Base-by-base conservation (phyloP, 1,284 basidiomycete genomes). In the Malassezia restricta region DNA sequence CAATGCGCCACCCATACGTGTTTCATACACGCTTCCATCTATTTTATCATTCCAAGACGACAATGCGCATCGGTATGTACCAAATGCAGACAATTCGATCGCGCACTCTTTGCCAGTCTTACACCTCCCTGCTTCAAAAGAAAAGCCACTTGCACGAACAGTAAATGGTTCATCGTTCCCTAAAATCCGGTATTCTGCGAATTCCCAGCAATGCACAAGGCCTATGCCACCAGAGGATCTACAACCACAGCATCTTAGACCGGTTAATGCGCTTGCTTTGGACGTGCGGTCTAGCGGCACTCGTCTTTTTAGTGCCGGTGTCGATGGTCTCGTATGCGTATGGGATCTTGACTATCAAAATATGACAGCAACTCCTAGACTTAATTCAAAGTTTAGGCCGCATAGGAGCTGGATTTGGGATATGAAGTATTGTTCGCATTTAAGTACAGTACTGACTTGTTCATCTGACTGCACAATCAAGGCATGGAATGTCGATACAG, bases 401-500 rank as follows among this genome's bases (percentile, higher is more conserved):
- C 71, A 73, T 54, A 83, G 84, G 0, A 90, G 96, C 75, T 98
- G 92, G 94, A 83, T 96, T 42, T 96, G 95, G 74, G 92, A 96
- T 66, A 82, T 98, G 54, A 71, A 91, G 6, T 79, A 98, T 11
- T 91, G 87, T 76, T 92, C 95, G 69, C 78, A 83, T 59, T 90
- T 95, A 64, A 89, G 92, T 73, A 95, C 88, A 3, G 86, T 95
- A 46, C 80, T 95, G 40, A 90, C 92, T 41, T 92, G 87, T 0
- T 96, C 92, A 0, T 94, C 91, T 3, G 92, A 98, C 73, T 87
- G 90, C 8, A 89, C 89, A 12, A 79, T 99, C 62, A 87, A 91
- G 68, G 83, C 87, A 0, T 98, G 94, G 92, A 84, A 80, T 49
- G 91, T 92, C 0, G 73, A 64, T 48, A 35, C 33, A 2, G 82